Base-by-base conservation (phyloP, 495 filamentous ascomycete species). In the Staphylotrichum tortipilum region DNA sequence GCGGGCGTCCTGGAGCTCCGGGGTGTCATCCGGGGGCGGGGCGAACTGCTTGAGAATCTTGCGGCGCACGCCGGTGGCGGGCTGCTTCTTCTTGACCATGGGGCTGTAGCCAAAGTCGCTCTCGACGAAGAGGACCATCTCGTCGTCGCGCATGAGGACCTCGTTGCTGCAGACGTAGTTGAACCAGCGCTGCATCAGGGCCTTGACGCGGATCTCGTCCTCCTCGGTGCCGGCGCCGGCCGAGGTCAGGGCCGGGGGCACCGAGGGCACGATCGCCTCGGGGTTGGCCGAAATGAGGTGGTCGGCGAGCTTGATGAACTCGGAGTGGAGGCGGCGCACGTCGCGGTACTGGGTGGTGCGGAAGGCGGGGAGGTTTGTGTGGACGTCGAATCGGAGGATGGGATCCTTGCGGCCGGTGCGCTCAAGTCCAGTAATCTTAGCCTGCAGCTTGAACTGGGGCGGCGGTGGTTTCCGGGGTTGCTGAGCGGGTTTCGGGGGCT, bases 21-120 rank as follows among this genome's bases (percentile, higher is more conserved):
- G 94, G 0, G 94, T 97, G 59, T 99, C 94, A 66, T 99, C 94
- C 7, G 91, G 88, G 0, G 94, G 94, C 6, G 94, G 94, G 14
- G 94, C 94, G 63, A 99, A 99, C 67, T 99, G 94, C 73, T 99
- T 99, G 67, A 99, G 76, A 35, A 96, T 81, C 69, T 94, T 92
- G 56, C 94, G 80, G 35, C 91, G 81, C 48, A 97, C 88, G 33
- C 94, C 94, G 0, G 94, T 99, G 14, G 94, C 94, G 6, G 94
- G 94, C 68, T 99, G 94, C 71, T 94, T 95, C 75, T 88, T 85
- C 58, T 88, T 82, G 17, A 97, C 82, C 52, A 97, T 85, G 5
- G 94, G 94, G 59, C 89, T 95, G 64, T 99, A 99, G 19, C 94
- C 94, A 65, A 95, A 95, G 67, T 99, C 94, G 58, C 88, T 92